Base-by-base conservation (phyloP, 1,284 basidiomycete species). In the Farysia itapuensis region DNA sequence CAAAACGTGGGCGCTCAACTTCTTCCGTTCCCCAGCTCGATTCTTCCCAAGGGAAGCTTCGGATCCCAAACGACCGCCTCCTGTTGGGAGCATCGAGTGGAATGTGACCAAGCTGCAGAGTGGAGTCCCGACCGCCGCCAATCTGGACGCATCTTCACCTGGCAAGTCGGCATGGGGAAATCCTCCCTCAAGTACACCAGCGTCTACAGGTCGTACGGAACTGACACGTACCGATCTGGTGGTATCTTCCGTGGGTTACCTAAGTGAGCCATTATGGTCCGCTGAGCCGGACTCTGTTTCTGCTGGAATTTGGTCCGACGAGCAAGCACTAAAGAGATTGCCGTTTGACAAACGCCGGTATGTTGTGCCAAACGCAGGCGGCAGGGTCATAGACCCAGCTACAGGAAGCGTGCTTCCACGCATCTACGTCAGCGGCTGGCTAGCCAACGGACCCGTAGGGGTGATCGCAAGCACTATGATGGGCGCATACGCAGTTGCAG, bases 381-480 rank as follows among this genome's bases (percentile, higher is more conserved):
- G 80, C 1, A 56, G 80, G 15, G 75, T 81, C 7, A 50, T 53
- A 22, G 43, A 57, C 14, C 47, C 53, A 0, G 14, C 15, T 9
- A 50, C 39, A 3, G 32, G 36, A 13, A 4, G 24, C 2, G 4
- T 39, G 72, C 57, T 82, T 2, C 81, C 81, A 20, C 86, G 86
- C 28, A 81, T 90, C n/a, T 97, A 96, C 74, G 87, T 89, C 2
- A 87, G 89, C 1, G 94, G 94, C 3, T 98, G 95, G 95, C 86
- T 90, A 0, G 88, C 91, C 0, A 85, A 84, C 11, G 95, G 94
- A 18, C 92, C 94, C 0, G 86, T 85, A 34, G 94, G 95, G 5
- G 92, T 98, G 12, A 83, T 98, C 35, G 93, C 90, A 0, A 83
- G 86, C 14, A 97, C 95, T 19, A 93, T 98, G 91, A 85, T 90